Conservation (phyloP, 495 filamentous ascomycete species). For the Talaromyces stipitatus region DNA sequence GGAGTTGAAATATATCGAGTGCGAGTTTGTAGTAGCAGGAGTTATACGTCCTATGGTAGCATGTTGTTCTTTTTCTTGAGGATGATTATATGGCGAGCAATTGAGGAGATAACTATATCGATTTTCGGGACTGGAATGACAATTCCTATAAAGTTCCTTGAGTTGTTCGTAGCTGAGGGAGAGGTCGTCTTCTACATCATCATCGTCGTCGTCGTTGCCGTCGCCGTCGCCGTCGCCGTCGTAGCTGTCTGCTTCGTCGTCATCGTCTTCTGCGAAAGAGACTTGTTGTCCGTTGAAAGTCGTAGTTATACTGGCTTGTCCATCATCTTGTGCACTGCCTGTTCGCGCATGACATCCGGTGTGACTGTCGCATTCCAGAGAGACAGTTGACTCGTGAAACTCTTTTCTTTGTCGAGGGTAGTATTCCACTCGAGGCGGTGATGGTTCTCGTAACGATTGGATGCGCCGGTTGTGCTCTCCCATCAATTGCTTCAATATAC, state of each 20-base stretch:
- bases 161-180: background rate
- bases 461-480: background rate
- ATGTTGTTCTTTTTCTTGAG: background rate
- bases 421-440: background rate
- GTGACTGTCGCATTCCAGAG: background rate
- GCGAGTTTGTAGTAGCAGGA: background rate
- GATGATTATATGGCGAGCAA: background rate
- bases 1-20: background rate
- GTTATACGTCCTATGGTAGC: background rate
- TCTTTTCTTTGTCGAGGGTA: background rate
- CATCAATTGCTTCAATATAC: background rate
- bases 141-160: background rate
- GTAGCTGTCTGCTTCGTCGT: background rate
- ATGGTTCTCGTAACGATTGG: background rate
- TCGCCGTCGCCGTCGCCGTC: background rate
- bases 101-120: constrained; percentile 4
- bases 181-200: background rate
- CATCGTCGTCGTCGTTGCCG: background rate
- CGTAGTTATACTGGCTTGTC: background rate
- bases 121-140: background rate
- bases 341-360: background rate
- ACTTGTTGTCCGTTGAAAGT: background rate
- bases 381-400: background rate
- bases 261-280: background rate
- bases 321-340: background rate